These are phyloP conservation scores for Aphanomyces cochlioides DNA, from an alignment of 352 stramenopile species.

Conservation along the genomic window DNA sequence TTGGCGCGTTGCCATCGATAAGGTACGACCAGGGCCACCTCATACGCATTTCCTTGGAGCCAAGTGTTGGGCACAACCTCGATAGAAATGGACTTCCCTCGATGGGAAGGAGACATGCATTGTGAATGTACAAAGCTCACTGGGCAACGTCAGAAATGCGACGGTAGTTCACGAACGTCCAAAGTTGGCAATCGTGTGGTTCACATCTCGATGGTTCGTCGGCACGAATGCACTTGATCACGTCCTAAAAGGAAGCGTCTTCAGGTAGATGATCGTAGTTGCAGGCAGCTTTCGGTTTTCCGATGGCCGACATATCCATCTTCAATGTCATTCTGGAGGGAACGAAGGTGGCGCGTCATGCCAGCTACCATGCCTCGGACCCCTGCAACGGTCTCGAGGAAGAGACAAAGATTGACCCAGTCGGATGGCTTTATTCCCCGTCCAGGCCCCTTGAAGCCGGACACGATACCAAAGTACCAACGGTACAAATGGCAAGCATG, in stretches of 20 bases:
- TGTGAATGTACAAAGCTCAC: no score
- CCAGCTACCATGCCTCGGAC: slow-evolving; percentile 69
- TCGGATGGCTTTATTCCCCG: slow-evolving; percentile 52
- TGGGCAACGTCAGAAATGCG: no score
- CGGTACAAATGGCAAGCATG: slow-evolving; percentile 46
- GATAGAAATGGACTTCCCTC: no score
- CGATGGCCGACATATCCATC: slow-evolving; percentile 69
- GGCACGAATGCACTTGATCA: slow-evolving; percentile 80
- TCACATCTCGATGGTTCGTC: slow-evolving; percentile 88
- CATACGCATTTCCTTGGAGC: no score
- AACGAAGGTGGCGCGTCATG: slow-evolving; percentile 70
- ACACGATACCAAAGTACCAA: slow-evolving; percentile 45
- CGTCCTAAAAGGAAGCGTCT: slow-evolving; percentile 69
- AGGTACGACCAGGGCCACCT: no score
- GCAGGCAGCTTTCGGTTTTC: slow-evolving; percentile 70
- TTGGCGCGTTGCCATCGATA: no score
- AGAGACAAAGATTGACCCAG: slow-evolving; percentile 64
- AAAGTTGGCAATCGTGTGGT: slow-evolving; percentile 72
- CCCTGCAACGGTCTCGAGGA: slow-evolving; percentile 71
- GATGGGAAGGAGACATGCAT: no score
- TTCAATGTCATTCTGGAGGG: slow-evolving; percentile 84
- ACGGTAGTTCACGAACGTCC: slow-evolving; percentile 27
- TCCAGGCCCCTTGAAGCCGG: slow-evolving; percentile 46
- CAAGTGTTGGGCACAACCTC: no score
- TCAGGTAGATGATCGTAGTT: slow-evolving; percentile 85